Evolutionary conservation across 768 basidiomycete species (phyloP), one percentile per base, ranked within the genome.

Genomic region (Calocybe indica): DNA sequence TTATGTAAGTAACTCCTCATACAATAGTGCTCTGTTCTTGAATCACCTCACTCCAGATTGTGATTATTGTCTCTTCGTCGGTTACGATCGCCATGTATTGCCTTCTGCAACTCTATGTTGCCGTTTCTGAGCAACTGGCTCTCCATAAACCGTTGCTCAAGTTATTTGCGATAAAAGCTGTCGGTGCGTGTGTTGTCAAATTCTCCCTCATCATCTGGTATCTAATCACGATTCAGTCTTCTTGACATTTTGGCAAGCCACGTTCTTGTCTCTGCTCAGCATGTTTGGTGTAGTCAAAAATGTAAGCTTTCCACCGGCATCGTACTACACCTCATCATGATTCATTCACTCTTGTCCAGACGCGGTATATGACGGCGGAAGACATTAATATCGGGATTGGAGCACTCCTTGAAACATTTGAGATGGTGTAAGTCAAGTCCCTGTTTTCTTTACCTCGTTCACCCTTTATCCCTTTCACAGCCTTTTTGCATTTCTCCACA

Each of bases 11-110:
- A 32, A 22, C 22, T 22, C 22, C 4, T 22, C 22, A 22, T 22
- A 4, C 4, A 22, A 22, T 22, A 22, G 22, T 22, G 22, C 22
- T 22, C 22, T 22, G 22, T 22, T 22, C 22, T 22, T 22, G 2
- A 22, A 22, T 22, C 4, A 2, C 22, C 22, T 22, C 22, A 22
- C 22, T 30, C 13, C 47, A 84, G 83, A 80, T 85, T 49, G 69
- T 72, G 3, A 57, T 75, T 33, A 64, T 84, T 38, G 76, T 87
- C 35, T 85, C 85, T 1, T 55, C 84, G 34, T 87, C 85, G 0
- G 86, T 91, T 12, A 76, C 85, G 0, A 58, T 88, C 45, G 84
- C 85, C 31, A 88, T 88, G 85, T 90, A 85, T 60, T 85, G 83
- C 58, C 62, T 86, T 48, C 65, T 90, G 14, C 87, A 89, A 58